A percentile compares a stretch with the other conserved stretches of the same genome.
Evolutionary conservation across 2,329 filamentous ascomycete species (phyloP).

Genomic region (Calonectria leucothoes): DNA sequence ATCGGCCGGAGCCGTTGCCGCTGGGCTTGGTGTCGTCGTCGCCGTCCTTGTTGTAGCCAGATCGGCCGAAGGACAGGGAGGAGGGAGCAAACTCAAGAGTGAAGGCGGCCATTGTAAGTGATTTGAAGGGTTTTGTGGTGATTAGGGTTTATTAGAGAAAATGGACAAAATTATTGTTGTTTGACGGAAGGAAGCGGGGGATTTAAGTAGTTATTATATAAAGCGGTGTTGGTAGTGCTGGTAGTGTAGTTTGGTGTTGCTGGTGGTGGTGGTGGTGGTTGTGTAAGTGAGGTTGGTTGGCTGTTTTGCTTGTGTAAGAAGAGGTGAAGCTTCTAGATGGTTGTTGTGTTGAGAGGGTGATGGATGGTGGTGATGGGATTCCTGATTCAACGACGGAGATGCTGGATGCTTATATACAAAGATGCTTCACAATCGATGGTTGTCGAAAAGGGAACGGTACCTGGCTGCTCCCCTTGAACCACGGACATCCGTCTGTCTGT

Average conservation of each 20-base stretch:
- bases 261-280: neutral
- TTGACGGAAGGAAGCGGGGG: too few species aligned
- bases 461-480: slow-evolving; percentile 4
- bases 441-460: neutral
- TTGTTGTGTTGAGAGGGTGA: slow-evolving; percentile 4
- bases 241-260: slow-evolving; percentile 7
- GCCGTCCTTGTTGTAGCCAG: slow-evolving; percentile 38
- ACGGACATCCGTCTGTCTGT: neutral
- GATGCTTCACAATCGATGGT: slow-evolving; percentile 11
- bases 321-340: neutral
- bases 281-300: neutral
- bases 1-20: slow-evolving; percentile 52
- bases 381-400: slow-evolving; percentile 2
- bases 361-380: slow-evolving; percentile 24
- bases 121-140: slow-evolving; percentile 9
- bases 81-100: slow-evolving; percentile 39
- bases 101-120: slow-evolving; percentile 45
- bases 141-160: neutral
- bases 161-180: neutral
- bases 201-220: neutral
- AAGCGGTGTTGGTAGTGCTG: slow-evolving; percentile 1
- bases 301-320: slow-evolving; percentile 8
- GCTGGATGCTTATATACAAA: slow-evolving; percentile 22
- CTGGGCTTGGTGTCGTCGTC: slow-evolving; percentile 42
- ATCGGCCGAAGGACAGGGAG: slow-evolving; percentile 39